phyloP scores from a whole-genome alignment of 768 basidiomycete genomes.

The Asterophora parasitica region DNA sequence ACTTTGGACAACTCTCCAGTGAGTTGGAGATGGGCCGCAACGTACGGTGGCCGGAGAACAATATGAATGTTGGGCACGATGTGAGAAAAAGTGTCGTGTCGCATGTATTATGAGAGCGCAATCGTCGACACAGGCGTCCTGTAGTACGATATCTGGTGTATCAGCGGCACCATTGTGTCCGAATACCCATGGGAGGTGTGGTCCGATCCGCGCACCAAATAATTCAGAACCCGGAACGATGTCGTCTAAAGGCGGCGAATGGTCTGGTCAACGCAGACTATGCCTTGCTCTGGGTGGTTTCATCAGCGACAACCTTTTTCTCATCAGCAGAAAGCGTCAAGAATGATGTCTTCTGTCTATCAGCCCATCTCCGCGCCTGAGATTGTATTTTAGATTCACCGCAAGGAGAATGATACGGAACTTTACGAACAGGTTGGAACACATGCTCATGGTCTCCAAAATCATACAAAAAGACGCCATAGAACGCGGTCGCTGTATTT shows the following conservation, averaged over 20 bases:
- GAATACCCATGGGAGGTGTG: too few relatives aligned
- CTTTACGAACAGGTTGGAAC: slow-evolving; percentile 53
- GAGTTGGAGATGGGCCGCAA: slow-evolving; percentile 40
- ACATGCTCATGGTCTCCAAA: slow-evolving; percentile 71
- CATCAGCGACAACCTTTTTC: slow-evolving; percentile 29
- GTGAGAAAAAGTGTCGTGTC: slow-evolving; percentile 13
- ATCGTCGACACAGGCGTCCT: too few relatives aligned
- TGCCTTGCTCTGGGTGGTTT: not conserved
- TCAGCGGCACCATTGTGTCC: not conserved
- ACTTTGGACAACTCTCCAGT: slow-evolving; percentile 41
- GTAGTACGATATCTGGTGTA: not conserved
- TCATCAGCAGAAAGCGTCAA: slow-evolving; percentile 59
- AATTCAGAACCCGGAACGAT: too few relatives aligned
- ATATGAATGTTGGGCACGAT: not conserved
- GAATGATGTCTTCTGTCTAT: slow-evolving; percentile 43
- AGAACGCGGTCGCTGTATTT: slow-evolving; percentile 49
- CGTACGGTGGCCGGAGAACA: not conserved
- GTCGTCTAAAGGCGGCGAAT: too few relatives aligned
- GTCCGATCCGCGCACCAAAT: too few relatives aligned
- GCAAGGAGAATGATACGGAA: not conserved
- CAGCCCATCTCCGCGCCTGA: slow-evolving; percentile 58
- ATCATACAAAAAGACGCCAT: slow-evolving; percentile 59
- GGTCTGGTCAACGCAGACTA: not conserved
- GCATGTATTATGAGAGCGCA: slow-evolving; percentile 4
- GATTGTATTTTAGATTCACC: not conserved